Evolutionary conservation across 2,329 filamentous ascomycete species (phyloP).

Genomic region (Ceratocystis huliohia): DNA sequence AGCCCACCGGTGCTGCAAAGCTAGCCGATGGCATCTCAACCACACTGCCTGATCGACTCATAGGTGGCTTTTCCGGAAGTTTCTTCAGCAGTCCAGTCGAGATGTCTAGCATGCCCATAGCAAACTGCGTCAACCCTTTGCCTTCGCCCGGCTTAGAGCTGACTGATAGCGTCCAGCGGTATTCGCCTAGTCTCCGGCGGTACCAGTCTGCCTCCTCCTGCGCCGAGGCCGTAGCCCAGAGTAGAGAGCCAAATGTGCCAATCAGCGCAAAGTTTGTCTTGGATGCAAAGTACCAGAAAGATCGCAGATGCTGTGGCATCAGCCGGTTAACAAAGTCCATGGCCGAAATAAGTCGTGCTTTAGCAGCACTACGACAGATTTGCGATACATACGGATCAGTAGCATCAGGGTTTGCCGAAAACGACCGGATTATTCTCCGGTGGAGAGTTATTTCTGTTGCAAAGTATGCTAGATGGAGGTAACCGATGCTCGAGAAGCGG

Average conservation of each 20-base stretch:
- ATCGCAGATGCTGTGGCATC: constrained; percentile 69
- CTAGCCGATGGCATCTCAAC: constrained; percentile 32
- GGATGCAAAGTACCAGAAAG: constrained; percentile 85
- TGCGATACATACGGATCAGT: constrained; percentile 74
- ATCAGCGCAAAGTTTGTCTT: constrained; percentile 90
- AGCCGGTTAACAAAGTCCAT: constrained; percentile 97
- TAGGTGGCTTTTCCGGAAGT: constrained; percentile 56
- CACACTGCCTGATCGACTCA: constrained; percentile 43
- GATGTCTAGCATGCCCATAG: constrained; percentile 66
- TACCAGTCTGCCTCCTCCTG: constrained; percentile 90
- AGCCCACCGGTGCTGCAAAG: constrained; percentile 26
- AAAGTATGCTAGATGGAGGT: constrained; percentile 84
- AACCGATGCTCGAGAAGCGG: constrained; percentile 52
- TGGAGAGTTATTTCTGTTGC: constrained; percentile 90
- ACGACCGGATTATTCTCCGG: constrained; percentile 74
- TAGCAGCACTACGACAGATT: constrained; percentile 86
- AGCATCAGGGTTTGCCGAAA: constrained; percentile 34
- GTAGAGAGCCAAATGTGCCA: constrained; percentile 78
- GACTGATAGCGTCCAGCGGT: constrained; percentile 85
- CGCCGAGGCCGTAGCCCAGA: constrained; percentile 80
- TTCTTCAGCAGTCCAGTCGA: constrained; percentile 56
- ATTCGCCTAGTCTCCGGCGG: constrained; percentile 69
- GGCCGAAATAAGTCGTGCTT: constrained; percentile 83
- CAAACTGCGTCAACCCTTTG: constrained; percentile 50
- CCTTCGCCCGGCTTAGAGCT: constrained; percentile 58